Conservation (phyloP, 2,329 filamentous ascomycete species). For the Sordariomycetes sp. region DNA sequence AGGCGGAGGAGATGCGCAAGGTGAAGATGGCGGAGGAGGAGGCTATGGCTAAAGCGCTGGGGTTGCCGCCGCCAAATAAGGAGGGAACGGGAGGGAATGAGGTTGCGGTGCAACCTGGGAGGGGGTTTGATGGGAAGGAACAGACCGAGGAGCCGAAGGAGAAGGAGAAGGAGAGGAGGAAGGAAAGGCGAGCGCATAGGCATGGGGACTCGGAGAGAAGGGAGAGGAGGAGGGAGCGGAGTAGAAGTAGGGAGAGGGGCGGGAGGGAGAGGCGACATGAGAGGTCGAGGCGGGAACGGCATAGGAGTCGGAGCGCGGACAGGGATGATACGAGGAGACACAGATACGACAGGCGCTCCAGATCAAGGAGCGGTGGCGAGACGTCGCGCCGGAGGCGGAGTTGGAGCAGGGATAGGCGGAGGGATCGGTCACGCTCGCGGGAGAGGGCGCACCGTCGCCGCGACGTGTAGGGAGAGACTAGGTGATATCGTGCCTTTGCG, state of each 20-base stretch:
- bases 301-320: slow-evolving; percentile 6
- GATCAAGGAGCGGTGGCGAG: slow-evolving; percentile 19
- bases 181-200: slow-evolving; percentile 6
- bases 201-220: slow-evolving; percentile 7
- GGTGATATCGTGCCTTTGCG: neutral
- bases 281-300: slow-evolving; percentile 8
- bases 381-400: slow-evolving; percentile 19
- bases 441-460: neutral
- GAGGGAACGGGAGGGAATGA: slow-evolving; percentile 53
- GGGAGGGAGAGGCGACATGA: slow-evolving; percentile 15
- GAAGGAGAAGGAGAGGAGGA: slow-evolving; percentile 9
- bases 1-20: slow-evolving; percentile 63
- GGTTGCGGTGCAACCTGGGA: slow-evolving; percentile 40
- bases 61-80: slow-evolving; percentile 55
- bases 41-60: slow-evolving; percentile 71
- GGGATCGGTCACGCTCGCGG: neutral
- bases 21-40: slow-evolving; percentile 91
- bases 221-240: slow-evolving; percentile 10
- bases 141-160: slow-evolving; percentile 11
- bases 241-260: slow-evolving; percentile 14
- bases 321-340: slow-evolving; percentile 3
- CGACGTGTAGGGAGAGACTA: neutral
- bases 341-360: slow-evolving; percentile 13
- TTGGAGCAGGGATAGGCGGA: slow-evolving; percentile 2
- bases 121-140: slow-evolving; percentile 15